These are phyloP conservation scores for Candida chauliodis DNA, from an alignment of 805 yeast species.

Conservation along the genomic window DNA sequence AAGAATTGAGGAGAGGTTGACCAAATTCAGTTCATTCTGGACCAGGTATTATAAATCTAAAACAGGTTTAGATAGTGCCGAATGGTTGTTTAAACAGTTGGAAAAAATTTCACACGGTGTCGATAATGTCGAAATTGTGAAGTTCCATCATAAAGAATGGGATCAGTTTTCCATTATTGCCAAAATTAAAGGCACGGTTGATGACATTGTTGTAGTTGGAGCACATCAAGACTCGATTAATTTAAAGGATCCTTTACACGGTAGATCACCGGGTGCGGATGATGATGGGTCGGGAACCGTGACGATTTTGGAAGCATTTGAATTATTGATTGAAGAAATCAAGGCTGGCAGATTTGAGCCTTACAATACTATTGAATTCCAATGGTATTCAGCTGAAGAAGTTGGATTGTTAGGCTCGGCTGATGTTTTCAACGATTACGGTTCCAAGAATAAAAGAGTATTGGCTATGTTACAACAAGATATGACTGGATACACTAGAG, in stretches of 20 bases:
- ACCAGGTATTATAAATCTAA: conserved; percentile 73
- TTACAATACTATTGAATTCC: conserved; percentile 78
- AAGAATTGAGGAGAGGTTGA: conserved; percentile 50
- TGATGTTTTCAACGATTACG: conserved; percentile 63
- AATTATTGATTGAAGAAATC: conserved; percentile 44
- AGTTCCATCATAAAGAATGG: conserved; percentile 67
- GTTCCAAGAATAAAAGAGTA: conserved; percentile 43
- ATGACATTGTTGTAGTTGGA: conserved; percentile 67
- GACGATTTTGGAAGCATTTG: conserved; percentile 69
- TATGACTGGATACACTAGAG: conserved; percentile 78
- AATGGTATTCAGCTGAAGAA: conserved; percentile 93
- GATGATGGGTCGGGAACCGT: conserved; percentile 89
- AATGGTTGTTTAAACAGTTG: conserved; percentile 60
- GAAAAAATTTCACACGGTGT: conserved; percentile 28
- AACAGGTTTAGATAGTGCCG: conserved; percentile 64
- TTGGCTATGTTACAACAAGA: conserved; percentile 89
- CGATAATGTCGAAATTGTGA: conserved; percentile 32
- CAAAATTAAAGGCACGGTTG: conserved; percentile 48
- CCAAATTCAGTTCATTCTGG: conserved; percentile 61
- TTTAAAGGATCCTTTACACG: conserved; percentile 58
- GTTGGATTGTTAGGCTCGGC: conserved; percentile 83
- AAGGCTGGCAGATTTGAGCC: conserved; percentile 41
- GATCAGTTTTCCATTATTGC: conserved; percentile 73
- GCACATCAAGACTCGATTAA: conserved; percentile 87
- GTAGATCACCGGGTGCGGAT: conserved; percentile 90